Conservation (phyloP, 345 rosid species). For the Stellera chamaejasme region DNA sequence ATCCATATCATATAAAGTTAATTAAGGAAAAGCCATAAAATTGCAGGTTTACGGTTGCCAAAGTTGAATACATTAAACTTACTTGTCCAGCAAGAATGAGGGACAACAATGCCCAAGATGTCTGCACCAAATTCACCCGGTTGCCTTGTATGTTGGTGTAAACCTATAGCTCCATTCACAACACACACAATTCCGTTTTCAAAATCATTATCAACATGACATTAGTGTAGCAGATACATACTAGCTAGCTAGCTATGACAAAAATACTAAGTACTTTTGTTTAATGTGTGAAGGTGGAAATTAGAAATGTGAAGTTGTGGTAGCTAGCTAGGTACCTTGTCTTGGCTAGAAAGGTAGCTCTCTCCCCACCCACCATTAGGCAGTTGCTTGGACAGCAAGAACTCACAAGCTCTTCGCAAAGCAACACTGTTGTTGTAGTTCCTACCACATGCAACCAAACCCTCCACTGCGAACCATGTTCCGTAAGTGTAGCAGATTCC, state of each 20-base stretch:
- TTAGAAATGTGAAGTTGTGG: too few species aligned
- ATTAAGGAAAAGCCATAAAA: background rate
- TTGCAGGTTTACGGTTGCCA: too few species aligned
- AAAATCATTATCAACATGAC: too few species aligned
- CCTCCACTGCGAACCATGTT: constrained; percentile 50
- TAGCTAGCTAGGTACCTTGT: constrained; percentile 19
- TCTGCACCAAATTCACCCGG: constrained; percentile 37
- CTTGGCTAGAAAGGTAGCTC: constrained; percentile 46
- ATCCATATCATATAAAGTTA: background rate
- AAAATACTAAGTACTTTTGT: too few species aligned
- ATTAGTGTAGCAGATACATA: too few species aligned
- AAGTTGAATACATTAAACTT: too few species aligned
- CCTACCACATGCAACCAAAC: constrained; percentile 38
- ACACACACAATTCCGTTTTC: background rate
- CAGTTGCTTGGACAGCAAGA: constrained; percentile 41
- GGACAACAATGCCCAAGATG: constrained; percentile 45
- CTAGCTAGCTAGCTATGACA: too few species aligned
- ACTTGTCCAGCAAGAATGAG: constrained; percentile 44
- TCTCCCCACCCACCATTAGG: constrained; percentile 69
- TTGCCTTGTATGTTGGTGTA: constrained; percentile 35
- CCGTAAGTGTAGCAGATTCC: constrained; percentile 62
- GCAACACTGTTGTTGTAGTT: constrained; percentile 24
- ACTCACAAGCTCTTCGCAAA: constrained; percentile 39
- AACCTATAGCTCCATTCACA: constrained; percentile 14
- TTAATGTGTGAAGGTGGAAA: too few species aligned